These are phyloP conservation scores for Kuraishia hungarica DNA, from an alignment of 805 yeast species.

Conservation along the genomic window DNA sequence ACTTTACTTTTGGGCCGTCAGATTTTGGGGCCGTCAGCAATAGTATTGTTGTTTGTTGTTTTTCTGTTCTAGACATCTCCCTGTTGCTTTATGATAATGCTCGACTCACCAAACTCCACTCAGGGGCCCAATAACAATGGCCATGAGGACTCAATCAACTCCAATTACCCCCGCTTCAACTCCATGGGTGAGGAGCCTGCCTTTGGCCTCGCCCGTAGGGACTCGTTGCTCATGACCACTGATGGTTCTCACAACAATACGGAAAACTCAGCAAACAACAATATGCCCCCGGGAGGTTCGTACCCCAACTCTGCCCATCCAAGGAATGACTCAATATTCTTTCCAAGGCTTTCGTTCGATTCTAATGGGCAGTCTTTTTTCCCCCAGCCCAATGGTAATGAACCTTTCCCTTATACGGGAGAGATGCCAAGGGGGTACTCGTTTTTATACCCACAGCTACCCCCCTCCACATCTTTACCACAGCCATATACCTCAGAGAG, in stretches of 20 bases:
- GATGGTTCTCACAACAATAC: constrained; percentile 7
- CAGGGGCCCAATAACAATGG: not conserved
- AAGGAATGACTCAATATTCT: constrained; percentile 20
- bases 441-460: constrained; percentile 13
- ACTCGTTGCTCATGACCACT: constrained; percentile 14
- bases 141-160: constrained; percentile 1
- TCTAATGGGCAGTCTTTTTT: constrained; percentile 1
- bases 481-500: constrained; percentile 20
- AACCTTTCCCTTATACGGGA: constrained; percentile 12
- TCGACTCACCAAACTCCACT: constrained; percentile 1
- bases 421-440: constrained; percentile 17
- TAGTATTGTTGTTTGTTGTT: too few relatives aligned
- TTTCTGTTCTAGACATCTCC: too few relatives aligned
- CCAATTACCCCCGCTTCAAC: constrained; percentile 8
- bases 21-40: too few relatives aligned
- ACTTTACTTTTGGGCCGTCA: too few relatives aligned
- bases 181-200: constrained; percentile 17
- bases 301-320: constrained; percentile 10
- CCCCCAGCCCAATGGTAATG: constrained; percentile 9
- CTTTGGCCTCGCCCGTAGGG: constrained; percentile 16
- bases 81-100: not conserved
- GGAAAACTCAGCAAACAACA: constrained; percentile 1
- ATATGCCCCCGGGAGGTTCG: not conserved
- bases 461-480: constrained; percentile 6
- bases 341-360: constrained; percentile 21